These are phyloP conservation scores for Purshia tridentata DNA, from an alignment of 306 rosid genomes.

Conservation along the genomic window DNA sequence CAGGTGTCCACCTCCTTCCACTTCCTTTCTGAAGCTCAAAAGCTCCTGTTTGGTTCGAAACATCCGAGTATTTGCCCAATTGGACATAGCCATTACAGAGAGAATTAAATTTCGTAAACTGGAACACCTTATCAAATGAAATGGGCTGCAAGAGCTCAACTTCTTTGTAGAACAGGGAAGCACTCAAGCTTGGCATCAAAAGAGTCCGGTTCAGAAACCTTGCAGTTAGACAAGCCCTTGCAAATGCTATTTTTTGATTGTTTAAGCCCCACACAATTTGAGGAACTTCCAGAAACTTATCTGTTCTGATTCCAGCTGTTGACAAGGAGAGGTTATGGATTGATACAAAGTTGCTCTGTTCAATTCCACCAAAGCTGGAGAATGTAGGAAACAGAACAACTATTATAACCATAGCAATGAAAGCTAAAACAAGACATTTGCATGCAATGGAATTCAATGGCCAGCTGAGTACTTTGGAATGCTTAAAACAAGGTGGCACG, in stretches of 20 bases:
- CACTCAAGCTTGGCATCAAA: conserved; percentile 91
- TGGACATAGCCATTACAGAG: conserved; percentile 60
- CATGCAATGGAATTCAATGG: conserved; percentile 48
- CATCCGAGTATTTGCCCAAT: conserved; percentile 51
- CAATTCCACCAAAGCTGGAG: conserved; percentile 38
- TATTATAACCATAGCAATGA: conserved; percentile 56
- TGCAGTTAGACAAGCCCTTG: conserved; percentile 87
- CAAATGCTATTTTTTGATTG: conserved; percentile 93
- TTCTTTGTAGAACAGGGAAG: conserved; percentile 87
- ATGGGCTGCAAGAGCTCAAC: conserved; percentile 71
- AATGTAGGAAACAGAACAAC: conserved; percentile 46
- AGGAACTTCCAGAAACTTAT: conserved; percentile 77
- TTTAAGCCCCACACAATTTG: conserved; percentile 93
- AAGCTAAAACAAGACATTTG: conserved; percentile 59
- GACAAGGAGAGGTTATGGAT: conserved; percentile 32
- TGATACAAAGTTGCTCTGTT: conserved; percentile 41
- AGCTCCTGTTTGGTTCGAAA: conserved; percentile 42
- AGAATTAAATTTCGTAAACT: conserved; percentile 61
- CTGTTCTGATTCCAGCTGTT: conserved; percentile 38
- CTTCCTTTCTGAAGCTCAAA: conserved; percentile 79
- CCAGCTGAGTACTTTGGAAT: conserved; percentile 35
- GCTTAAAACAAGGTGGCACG: conserved; percentile 39
- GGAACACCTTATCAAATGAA: conserved; percentile 72
- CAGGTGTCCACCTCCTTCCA: conserved; percentile 89
- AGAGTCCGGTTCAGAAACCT: conserved; percentile 80